Evolutionary conservation across 169 alveolate genomes (phyloP).

Genomic region (Plasmodium coatneyi): DNA sequence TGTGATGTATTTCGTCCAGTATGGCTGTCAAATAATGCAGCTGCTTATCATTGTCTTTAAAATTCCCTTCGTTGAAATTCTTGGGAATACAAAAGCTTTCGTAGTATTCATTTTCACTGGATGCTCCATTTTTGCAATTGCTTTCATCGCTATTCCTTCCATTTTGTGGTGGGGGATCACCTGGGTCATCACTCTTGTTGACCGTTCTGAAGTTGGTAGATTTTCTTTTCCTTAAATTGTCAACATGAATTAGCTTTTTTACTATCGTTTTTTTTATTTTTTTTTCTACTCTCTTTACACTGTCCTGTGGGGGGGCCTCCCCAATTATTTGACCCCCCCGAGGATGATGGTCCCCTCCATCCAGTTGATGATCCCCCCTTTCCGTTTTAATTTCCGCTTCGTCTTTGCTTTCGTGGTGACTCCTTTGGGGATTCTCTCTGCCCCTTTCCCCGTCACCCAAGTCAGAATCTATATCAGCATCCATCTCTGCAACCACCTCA

Average conservation of each 20-base stretch:
- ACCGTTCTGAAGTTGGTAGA: not conserved
- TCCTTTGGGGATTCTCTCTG: not conserved
- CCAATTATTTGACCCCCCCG: not conserved
- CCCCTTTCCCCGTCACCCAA: not conserved
- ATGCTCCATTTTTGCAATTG: not conserved
- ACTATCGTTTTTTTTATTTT: slow-evolving; percentile 10
- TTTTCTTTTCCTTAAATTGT: slow-evolving; percentile 10
- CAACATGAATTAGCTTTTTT: not conserved
- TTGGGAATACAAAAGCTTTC: slow-evolving; percentile 61
- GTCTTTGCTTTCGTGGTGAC: not conserved
- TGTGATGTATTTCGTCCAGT: slow-evolving; percentile 46
- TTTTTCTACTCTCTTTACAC: not conserved
- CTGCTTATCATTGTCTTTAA: slow-evolving; percentile 54
- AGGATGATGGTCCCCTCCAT: not conserved
- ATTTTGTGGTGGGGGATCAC: not conserved
- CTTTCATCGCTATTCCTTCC: not conserved
- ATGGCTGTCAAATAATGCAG: slow-evolving; percentile 28
- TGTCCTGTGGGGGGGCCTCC: not conserved
- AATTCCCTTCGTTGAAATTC: slow-evolving; percentile 38
- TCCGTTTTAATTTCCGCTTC: not conserved
- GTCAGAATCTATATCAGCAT: not conserved
- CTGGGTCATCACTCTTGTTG: not conserved
- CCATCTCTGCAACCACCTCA: not conserved
- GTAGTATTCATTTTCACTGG: slow-evolving; percentile 22
- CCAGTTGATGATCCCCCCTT: not conserved